Evolutionary conservation across 1,139 yeast genomes (phyloP).

Genomic region (Yamadazyma friedrichii): DNA sequence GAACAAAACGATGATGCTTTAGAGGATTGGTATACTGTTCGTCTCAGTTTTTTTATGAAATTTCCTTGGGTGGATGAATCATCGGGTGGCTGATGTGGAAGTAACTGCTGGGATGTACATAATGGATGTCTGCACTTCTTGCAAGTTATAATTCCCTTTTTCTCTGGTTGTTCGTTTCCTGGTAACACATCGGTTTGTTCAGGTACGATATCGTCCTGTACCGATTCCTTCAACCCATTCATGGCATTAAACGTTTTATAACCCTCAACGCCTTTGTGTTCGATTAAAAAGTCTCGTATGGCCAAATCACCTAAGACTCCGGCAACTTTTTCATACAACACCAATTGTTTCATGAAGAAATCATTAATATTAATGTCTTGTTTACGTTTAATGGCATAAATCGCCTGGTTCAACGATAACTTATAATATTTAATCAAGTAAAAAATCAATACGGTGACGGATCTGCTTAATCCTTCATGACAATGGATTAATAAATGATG

Average conservation of each 20-base stretch:
- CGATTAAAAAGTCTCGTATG: conserved; percentile 29
- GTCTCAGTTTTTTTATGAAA: conserved; percentile 58
- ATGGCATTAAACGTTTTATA: conserved; percentile 5
- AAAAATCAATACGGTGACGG: conserved; percentile 70
- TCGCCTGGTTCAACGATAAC: conserved; percentile 57
- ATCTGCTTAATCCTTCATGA: conserved; percentile 87
- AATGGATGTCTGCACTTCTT: conserved; percentile 65
- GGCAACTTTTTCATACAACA: conserved; percentile 48
- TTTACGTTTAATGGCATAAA: conserved; percentile 68
- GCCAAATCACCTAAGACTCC: conserved; percentile 22
- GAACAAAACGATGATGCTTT: conserved; percentile 66
- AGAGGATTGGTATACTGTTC: conserved; percentile 51
- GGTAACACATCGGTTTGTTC: neutral
- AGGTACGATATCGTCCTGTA: neutral
- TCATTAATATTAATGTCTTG: conserved; percentile 59
- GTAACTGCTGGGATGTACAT: conserved; percentile 48
- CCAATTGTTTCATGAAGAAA: conserved; percentile 71
- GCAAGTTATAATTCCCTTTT: conserved; percentile 46
- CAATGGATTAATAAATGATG: conserved; percentile 62
- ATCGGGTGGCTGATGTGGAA: conserved; percentile 61
- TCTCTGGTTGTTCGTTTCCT: neutral
- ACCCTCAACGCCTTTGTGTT: conserved; percentile 23
- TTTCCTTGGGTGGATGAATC: conserved; percentile 60
- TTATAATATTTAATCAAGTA: conserved; percentile 76
- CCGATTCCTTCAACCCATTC: neutral